These are phyloP conservation scores for Suillus weaverae DNA, from an alignment of 768 basidiomycete genomes.

Conservation along the genomic window DNA sequence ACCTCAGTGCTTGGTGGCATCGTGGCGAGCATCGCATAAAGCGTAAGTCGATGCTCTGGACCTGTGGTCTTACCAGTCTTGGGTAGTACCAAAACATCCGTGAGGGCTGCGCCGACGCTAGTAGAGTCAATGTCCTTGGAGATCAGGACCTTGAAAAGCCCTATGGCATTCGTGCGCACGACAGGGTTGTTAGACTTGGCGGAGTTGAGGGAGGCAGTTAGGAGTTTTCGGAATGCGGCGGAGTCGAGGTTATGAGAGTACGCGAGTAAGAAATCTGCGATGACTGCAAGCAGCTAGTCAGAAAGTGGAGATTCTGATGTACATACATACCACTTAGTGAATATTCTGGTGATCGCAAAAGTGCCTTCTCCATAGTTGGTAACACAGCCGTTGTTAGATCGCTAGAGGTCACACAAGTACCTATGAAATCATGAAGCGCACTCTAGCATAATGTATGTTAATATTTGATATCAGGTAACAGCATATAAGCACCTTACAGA, in stretches of 20 bases:
- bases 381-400: constrained; percentile 58
- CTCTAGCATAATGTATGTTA: constrained; percentile 32
- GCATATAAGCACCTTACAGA: constrained; percentile 42
- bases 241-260: constrained; percentile 51
- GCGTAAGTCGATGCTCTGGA: constrained; percentile 77
- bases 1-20: constrained; percentile 50
- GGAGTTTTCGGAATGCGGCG: constrained; percentile 51
- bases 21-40: constrained; percentile 75
- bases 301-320: not conserved
- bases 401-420: constrained; percentile 45
- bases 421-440: constrained; percentile 64
- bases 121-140: constrained; percentile 35
- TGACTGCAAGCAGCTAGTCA: constrained; percentile 38
- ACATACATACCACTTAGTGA: constrained; percentile 57
- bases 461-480: constrained; percentile 11
- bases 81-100: constrained; percentile 72
- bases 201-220: constrained; percentile 60
- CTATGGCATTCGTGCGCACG: constrained; percentile 56
- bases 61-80: constrained; percentile 84
- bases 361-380: constrained; percentile 75
- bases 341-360: constrained; percentile 80
- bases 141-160: constrained; percentile 55
- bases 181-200: constrained; percentile 71
- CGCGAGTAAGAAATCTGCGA: constrained; percentile 56
- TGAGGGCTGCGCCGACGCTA: constrained; percentile 47